Evolutionary conservation across 2,329 filamentous ascomycete species (phyloP).

Genomic region (Colletotrichum sp.): DNA sequence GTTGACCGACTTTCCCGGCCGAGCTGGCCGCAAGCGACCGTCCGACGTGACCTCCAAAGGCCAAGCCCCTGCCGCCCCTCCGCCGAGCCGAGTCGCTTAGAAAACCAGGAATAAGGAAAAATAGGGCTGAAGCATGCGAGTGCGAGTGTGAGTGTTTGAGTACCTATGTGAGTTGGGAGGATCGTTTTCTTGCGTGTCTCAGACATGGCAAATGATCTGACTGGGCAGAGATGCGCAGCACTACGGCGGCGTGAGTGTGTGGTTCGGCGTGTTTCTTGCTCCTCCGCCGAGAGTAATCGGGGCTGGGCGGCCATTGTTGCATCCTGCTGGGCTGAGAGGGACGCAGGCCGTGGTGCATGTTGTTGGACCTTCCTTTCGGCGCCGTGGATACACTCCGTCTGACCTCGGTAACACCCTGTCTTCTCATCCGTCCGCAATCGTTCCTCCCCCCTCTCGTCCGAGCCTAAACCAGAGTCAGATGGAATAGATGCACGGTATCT

Average conservation of each 20-base stretch:
- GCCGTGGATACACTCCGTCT: not conserved
- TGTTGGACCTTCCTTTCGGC: not conserved
- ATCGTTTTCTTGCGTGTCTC: not conserved
- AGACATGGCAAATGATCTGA: not conserved
- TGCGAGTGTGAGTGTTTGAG: not conserved
- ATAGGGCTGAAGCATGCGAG: not conserved
- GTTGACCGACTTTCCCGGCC: not conserved
- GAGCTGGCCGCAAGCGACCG: not conserved
- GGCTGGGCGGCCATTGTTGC: not conserved
- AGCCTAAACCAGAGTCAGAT: not conserved
- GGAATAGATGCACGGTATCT: not conserved
- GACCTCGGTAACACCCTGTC: not conserved
- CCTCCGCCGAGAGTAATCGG: not conserved
- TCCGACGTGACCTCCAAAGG: not conserved
- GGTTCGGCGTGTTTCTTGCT: not conserved
- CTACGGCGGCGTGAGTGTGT: not conserved
- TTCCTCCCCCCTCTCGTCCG: not conserved
- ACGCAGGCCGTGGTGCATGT: not conserved
- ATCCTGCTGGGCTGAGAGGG: not conserved
- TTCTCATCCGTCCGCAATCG: not conserved
- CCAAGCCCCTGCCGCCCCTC: not conserved
- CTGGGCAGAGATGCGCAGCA: not conserved
- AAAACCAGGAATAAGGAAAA: not conserved
- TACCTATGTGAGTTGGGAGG: not conserved
- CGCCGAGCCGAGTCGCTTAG: not conserved